Evolutionary conservation across 441 rosid species (phyloP).

Genomic region (Erodium moschatum): DNA sequence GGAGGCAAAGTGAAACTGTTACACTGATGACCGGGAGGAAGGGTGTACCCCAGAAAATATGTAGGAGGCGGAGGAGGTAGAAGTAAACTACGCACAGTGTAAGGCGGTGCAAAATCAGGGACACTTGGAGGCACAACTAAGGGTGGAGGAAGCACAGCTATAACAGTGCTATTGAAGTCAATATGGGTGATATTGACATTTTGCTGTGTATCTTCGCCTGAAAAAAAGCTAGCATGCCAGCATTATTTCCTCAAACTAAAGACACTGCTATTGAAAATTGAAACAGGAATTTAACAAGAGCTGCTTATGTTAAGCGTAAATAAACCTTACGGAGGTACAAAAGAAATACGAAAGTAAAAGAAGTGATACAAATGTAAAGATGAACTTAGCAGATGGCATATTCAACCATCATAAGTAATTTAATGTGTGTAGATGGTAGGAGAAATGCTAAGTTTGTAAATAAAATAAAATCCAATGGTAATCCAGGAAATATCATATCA

Average conservation of each 20-base stretch:
- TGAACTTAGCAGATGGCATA: conserved; percentile 1
- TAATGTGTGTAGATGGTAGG: too few species aligned
- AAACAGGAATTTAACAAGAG: too few species aligned
- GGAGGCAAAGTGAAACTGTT: conserved; percentile 67
- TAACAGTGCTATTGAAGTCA: conserved; percentile 25
- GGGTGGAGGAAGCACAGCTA: conserved; percentile 19
- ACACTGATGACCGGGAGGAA: conserved; percentile 82
- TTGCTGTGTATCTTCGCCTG: conserved; percentile 67
- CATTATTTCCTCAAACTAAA: background rate
- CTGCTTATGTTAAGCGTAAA: too few species aligned
- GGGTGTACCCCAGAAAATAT: conserved; percentile 65
- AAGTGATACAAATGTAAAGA: too few species aligned
- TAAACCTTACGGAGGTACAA: background rate
- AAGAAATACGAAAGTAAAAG: background rate
- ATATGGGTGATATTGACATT: conserved; percentile 37
- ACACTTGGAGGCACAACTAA: background rate
- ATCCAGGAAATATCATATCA: too few species aligned
- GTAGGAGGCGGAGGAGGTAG: conserved; percentile 52
- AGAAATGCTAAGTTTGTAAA: too few species aligned
- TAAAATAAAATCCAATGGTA: too few species aligned
- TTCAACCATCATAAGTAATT: background rate
- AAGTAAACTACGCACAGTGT: background rate
- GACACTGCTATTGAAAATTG: too few species aligned
- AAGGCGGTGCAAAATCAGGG: conserved; percentile 23
- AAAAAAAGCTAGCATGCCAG: conserved; percentile 19